Evolutionary conservation across 352 stramenopile genomes (phyloP), one percentile per base, ranked within the genome.

Genomic region (Phytophthora sojae): DNA sequence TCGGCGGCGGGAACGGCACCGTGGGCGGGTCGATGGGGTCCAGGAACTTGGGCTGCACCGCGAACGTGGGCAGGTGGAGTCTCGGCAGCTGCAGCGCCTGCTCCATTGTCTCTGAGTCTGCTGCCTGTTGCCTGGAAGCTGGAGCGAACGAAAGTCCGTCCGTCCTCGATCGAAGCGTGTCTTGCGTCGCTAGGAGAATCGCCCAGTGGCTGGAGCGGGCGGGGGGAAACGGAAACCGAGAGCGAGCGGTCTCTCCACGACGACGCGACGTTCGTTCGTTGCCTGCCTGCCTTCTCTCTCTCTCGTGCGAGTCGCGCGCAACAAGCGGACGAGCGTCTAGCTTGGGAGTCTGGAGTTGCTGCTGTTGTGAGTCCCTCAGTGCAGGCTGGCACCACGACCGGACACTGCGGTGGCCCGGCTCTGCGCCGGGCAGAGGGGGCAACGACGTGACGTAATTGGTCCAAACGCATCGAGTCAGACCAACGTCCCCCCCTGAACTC

Each of bases 81-180:
- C 88, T 81, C 57, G 85, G 84, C 32, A 93, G 63, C 60, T 90
- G 77, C 49, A 93, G 70, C 42, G 83, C 83, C 64, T 91, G 77
- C 59, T 91, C 83, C 77, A 85, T 85, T 6, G 35, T 17, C 35
- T 42, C 7, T 42, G 32, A 14, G 32, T 37, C 30, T 37, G 30
- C 3, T 26, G 25, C 6, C 32, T 42, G 35, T 42, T 32, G 29
- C 29, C 29, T 32, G 29, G 29, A 32, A 32, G 29, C 29, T 32
- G 29, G 21, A 29, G 60, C 42, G 37, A 52, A 65, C 32, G 59
- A 66, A 66, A 66, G 57, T 56, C 29, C 29, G 57, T 56, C 29
- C 29, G 29, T 32, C 29, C 29, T 32, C 29, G 29, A 9, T 32
- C 29, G 6, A 1, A 26, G 25, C 25, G 25, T 0, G 25, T 26